Conservation (phyloP, 2,329 filamentous ascomycete genomes). For the Penicillium sp. region DNA sequence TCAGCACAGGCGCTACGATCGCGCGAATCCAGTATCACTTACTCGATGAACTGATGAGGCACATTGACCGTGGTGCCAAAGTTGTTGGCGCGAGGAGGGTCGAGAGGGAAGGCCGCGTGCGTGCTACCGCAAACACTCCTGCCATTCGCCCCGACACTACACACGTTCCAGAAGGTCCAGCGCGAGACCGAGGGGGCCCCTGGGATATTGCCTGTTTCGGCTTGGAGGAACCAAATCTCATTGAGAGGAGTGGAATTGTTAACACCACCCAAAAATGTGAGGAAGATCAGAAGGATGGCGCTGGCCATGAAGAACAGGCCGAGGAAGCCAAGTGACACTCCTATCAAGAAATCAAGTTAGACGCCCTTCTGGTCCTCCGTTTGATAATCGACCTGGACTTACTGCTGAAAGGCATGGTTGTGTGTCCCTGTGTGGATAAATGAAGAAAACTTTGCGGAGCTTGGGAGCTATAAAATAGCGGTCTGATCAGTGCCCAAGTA, state of each 20-base stretch:
- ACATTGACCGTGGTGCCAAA: slow-evolving; percentile 58
- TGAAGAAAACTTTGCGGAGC: background rate
- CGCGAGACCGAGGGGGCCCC: slow-evolving; percentile 67
- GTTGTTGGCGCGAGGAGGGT: slow-evolving; percentile 53
- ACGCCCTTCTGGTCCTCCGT: background rate
- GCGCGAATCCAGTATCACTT: slow-evolving; percentile 22
- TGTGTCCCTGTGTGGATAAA: background rate
- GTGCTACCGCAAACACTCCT: slow-evolving; percentile 64
- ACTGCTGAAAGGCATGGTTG: slow-evolving; percentile 34
- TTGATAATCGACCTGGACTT: slow-evolving; percentile 9
- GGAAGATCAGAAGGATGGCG: slow-evolving; percentile 62
- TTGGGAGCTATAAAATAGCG: background rate
- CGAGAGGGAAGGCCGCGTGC: slow-evolving; percentile 66
- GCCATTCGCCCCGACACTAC: slow-evolving; percentile 57
- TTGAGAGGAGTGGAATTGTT: slow-evolving; percentile 59
- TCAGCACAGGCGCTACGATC: background rate
- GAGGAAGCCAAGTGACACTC: slow-evolving; percentile 54
- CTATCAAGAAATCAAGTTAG: slow-evolving; percentile 35
- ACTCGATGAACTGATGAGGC: slow-evolving; percentile 55
- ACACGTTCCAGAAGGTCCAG: slow-evolving; percentile 91
- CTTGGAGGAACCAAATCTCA: slow-evolving; percentile 81
- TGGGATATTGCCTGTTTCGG: slow-evolving; percentile 69
- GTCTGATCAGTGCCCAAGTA: slow-evolving; percentile 11
- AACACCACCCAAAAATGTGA: slow-evolving; percentile 63
- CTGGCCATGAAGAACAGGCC: slow-evolving; percentile 63